Conservation (phyloP, 1,284 basidiomycete genomes). For the Tremellales sp. region DNA sequence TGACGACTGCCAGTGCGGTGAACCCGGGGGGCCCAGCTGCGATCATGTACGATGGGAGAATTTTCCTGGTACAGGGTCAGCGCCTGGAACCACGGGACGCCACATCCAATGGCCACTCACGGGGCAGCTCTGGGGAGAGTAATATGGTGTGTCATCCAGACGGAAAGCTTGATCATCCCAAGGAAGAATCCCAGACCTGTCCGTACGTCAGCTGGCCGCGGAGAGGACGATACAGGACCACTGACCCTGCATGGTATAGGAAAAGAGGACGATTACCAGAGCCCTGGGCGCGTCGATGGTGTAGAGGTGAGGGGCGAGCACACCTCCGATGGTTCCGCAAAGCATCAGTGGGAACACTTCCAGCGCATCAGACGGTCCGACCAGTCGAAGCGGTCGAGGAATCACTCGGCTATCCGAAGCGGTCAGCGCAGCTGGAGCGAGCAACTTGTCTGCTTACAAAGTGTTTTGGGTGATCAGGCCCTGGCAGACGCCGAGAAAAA, state of each 20-base stretch:
- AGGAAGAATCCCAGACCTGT: constrained; percentile 14
- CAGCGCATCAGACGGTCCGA: constrained; percentile 13
- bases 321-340: constrained; percentile 15
- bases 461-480: constrained; percentile 10
- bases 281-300: constrained; percentile 4
- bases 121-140: constrained; percentile 10
- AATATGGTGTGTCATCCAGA: constrained; percentile 21
- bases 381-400: constrained; percentile 4
- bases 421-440: background rate
- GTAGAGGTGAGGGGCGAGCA: constrained; percentile 8
- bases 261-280: constrained; percentile 13
- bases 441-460: constrained; percentile 7
- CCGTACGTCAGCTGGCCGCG: background rate
- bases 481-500: constrained; percentile 1
- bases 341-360: constrained; percentile 24
- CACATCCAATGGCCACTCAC: constrained; percentile 1
- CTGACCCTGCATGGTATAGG: no score
- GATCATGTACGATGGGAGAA: constrained; percentile 16
- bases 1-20: constrained; percentile 20
- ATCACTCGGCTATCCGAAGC: no score
- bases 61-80: constrained; percentile 3
- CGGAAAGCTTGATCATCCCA: constrained; percentile 13
- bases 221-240: background rate
- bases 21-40: constrained; percentile 26
- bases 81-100: background rate